These are phyloP conservation scores for Iodosphaeria phyllophila DNA, from an alignment of 2,329 filamentous ascomycete species.

Conservation along the genomic window DNA sequence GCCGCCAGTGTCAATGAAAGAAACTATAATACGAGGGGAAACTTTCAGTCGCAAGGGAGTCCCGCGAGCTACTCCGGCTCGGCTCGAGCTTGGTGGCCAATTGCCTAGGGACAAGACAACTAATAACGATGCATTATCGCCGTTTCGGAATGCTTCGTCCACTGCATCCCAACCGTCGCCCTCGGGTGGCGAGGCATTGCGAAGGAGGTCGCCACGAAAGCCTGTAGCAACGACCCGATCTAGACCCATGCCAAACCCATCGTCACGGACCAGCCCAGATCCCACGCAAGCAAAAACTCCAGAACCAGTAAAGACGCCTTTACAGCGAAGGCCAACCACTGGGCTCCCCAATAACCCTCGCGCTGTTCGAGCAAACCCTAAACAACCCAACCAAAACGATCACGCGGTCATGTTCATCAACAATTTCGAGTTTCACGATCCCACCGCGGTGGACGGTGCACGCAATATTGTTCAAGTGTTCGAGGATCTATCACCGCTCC, in stretches of 20 bases:
- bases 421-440: slow-evolving; percentile 34
- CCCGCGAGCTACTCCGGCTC: slow-evolving; percentile 7
- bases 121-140: slow-evolving; percentile 10
- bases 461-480: slow-evolving; percentile 30
- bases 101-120: slow-evolving; percentile 9
- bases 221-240: slow-evolving; percentile 4
- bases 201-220: slow-evolving; percentile 30
- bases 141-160: slow-evolving; percentile 18
- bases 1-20: slow-evolving; percentile 14
- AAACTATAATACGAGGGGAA: slow-evolving; percentile 14
- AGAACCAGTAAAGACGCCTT: slow-evolving; percentile 17
- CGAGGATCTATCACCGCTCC: slow-evolving; percentile 15
- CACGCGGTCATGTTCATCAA: slow-evolving; percentile 37
- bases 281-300: slow-evolving; percentile 11
- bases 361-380: slow-evolving; percentile 6
- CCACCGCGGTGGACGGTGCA: slow-evolving; percentile 25
- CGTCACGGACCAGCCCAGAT: slow-evolving; percentile 12
- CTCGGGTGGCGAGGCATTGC: slow-evolving; percentile 23
- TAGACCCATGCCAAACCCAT: slow-evolving; percentile 8
- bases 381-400: slow-evolving; percentile 12
- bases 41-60: slow-evolving; percentile 21
- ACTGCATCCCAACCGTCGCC: slow-evolving; percentile 32
- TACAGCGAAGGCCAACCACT: slow-evolving; percentile 23
- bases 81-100: slow-evolving; percentile 8
- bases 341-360: slow-evolving; percentile 30